Conservation (phyloP, 768 basidiomycete genomes). For the Saitozyma podzolica region DNA sequence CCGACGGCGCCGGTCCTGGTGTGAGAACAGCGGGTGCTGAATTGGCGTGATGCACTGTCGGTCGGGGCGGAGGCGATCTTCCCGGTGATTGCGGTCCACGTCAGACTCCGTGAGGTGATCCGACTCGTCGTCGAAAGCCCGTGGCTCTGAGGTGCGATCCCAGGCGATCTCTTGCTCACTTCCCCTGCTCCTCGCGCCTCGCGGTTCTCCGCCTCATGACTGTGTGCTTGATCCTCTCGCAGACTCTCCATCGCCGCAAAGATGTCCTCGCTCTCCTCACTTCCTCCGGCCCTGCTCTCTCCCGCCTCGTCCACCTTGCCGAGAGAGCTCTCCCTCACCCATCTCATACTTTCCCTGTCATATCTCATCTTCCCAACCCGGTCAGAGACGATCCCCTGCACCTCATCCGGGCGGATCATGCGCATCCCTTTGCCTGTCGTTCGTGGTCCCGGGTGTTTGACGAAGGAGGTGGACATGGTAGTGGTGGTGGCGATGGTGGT, state of each 20-base stretch:
- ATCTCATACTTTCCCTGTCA: slow-evolving; percentile 77
- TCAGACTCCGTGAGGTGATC: background rate
- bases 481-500: slow-evolving; percentile 71
- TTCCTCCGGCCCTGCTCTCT: slow-evolving; percentile 29
- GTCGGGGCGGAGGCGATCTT: slow-evolving; percentile 24
- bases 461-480: slow-evolving; percentile 72
- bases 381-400: slow-evolving; percentile 68
- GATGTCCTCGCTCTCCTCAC: slow-evolving; percentile 62
- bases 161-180: background rate
- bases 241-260: slow-evolving; percentile 90
- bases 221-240: background rate
- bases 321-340: slow-evolving; percentile 66
- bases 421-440: slow-evolving; percentile 54
- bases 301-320: slow-evolving; percentile 25
- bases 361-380: slow-evolving; percentile 84
- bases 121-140: background rate
- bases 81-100: background rate
- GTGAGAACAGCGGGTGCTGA: slow-evolving; percentile 41
- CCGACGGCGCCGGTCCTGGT: slow-evolving; percentile 24
- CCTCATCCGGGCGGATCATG: slow-evolving; percentile 75
- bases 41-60: slow-evolving; percentile 18
- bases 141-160: background rate
- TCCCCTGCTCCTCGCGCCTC: background rate
- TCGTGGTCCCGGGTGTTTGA: slow-evolving; percentile 60
- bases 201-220: background rate